Evolutionary conservation across 1,284 basidiomycete genomes (phyloP).

Genomic region (Ustilago esculenta): DNA sequence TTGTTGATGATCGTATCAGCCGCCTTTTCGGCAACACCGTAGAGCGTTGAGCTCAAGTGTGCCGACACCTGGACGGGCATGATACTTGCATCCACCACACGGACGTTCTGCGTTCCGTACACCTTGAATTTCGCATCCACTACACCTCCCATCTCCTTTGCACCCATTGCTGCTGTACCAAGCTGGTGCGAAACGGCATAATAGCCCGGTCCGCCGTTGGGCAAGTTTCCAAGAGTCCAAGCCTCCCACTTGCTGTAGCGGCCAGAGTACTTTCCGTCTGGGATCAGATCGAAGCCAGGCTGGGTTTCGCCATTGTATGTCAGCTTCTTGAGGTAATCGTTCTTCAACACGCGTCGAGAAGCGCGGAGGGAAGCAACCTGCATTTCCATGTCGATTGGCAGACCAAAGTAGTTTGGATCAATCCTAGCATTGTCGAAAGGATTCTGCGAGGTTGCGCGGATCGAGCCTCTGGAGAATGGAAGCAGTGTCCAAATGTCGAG

Average conservation of each 20-base stretch:
- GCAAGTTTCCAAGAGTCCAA: slow-evolving; percentile 65
- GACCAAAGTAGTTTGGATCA: slow-evolving; percentile 65
- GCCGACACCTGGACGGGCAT: slow-evolving; percentile 53
- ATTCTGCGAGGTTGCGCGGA: slow-evolving; percentile 35
- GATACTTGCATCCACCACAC: slow-evolving; percentile 58
- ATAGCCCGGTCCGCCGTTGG: slow-evolving; percentile 58
- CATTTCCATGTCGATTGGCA: slow-evolving; percentile 66
- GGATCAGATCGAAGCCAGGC: slow-evolving; percentile 63
- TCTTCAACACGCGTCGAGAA: slow-evolving; percentile 61
- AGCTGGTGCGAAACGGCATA: slow-evolving; percentile 72
- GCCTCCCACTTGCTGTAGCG: slow-evolving; percentile 62
- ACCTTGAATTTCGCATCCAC: slow-evolving; percentile 66
- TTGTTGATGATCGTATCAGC: slow-evolving; percentile 38
- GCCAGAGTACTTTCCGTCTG: slow-evolving; percentile 57
- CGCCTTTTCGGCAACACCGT: slow-evolving; percentile 56
- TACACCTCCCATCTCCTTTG: slow-evolving; percentile 72
- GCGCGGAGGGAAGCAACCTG: slow-evolving; percentile 63
- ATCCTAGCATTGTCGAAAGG: slow-evolving; percentile 25
- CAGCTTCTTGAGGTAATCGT: slow-evolving; percentile 50
- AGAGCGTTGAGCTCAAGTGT: slow-evolving; percentile 53
- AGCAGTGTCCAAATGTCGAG: slow-evolving; percentile 61
- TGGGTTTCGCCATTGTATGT: slow-evolving; percentile 63
- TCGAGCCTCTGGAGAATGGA: slow-evolving; percentile 50
- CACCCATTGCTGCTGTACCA: slow-evolving; percentile 75
- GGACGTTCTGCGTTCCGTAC: slow-evolving; percentile 64